phyloP scores from a whole-genome alignment of 2,329 filamentous ascomycete species.

The Nemania sp. region DNA sequence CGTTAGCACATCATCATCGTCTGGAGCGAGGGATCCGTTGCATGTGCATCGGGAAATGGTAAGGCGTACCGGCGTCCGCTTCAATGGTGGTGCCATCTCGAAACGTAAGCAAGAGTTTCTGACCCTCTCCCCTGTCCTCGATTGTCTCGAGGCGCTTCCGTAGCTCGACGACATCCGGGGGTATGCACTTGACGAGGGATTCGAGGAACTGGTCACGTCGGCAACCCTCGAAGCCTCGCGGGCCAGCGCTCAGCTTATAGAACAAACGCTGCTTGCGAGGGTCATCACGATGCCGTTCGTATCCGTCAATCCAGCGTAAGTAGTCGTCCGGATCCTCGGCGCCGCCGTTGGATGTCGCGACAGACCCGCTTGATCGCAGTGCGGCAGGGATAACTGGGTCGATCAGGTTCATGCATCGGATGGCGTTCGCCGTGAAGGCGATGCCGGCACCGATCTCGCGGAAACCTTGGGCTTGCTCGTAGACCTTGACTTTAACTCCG shows the following conservation, averaged over 20 bases:
- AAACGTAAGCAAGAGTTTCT: slow-evolving; percentile 46
- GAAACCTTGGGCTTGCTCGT: slow-evolving; percentile 32
- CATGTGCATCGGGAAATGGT: not conserved
- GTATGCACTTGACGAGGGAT: slow-evolving; percentile 52
- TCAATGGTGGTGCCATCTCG: slow-evolving; percentile 48
- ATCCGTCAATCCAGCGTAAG: slow-evolving; percentile 32
- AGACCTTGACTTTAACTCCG: slow-evolving; percentile 30
- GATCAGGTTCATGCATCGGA: slow-evolving; percentile 32
- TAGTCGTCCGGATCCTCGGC: slow-evolving; percentile 28
- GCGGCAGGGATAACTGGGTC: slow-evolving; percentile 29
- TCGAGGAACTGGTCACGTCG: slow-evolving; percentile 56
- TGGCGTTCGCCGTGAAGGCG: slow-evolving; percentile 33
- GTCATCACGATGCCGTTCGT: slow-evolving; percentile 28
- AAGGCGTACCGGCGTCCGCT: slow-evolving; percentile 35
- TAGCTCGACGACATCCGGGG: slow-evolving; percentile 46
- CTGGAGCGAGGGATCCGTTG: not conserved
- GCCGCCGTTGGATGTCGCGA: slow-evolving; percentile 18
- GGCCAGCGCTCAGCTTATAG: slow-evolving; percentile 11
- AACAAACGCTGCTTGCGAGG: slow-evolving; percentile 20
- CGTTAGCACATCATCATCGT: slow-evolving; percentile 42
- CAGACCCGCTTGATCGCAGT: slow-evolving; percentile 25
- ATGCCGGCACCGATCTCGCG: slow-evolving; percentile 37
- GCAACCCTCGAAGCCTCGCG: slow-evolving; percentile 28
- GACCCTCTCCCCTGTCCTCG: slow-evolving; percentile 29
- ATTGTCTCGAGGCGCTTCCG: slow-evolving; percentile 45